These are phyloP conservation scores for Physaria fendleri DNA, from an alignment of 345 rosid genomes.

Conservation along the genomic window DNA sequence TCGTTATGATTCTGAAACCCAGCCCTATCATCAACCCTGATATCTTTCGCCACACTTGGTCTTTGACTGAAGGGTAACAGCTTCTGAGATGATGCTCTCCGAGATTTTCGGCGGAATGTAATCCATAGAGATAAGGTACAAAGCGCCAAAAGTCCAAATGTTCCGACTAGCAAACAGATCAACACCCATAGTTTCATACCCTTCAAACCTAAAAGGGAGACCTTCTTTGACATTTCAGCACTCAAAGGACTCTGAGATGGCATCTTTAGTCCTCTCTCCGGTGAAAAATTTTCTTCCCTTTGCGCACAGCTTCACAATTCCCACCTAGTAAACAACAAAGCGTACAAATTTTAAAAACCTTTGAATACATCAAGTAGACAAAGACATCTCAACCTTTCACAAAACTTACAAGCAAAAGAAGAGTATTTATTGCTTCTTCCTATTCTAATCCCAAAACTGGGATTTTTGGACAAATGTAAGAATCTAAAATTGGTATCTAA, in stretches of 20 bases:
- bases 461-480: conserved; percentile 18
- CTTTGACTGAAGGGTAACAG: conserved; percentile 53
- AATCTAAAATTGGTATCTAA: conserved; percentile 23
- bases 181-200: conserved; percentile 89
- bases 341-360: neutral
- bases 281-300: conserved; percentile 7
- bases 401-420: conserved; percentile 16
- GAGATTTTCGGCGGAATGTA: conserved; percentile 55
- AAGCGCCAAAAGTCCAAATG: conserved; percentile 61
- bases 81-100: conserved; percentile 46
- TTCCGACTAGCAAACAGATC: conserved; percentile 64
- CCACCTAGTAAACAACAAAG: conserved; percentile 11
- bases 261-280: conserved; percentile 38
- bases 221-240: conserved; percentile 62
- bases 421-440: neutral
- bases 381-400: conserved; percentile 24
- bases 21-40: conserved; percentile 76
- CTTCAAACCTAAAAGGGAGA: conserved; percentile 67
- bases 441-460: conserved; percentile 6
- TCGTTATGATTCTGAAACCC: conserved; percentile 45
- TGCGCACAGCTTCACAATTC: conserved; percentile 21
- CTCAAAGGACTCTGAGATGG: conserved; percentile 56
- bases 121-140: conserved; percentile 63
- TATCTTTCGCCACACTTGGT: conserved; percentile 82
- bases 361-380: conserved; percentile 30